These are phyloP conservation scores for Cryptosporidium xiaoi DNA, from an alignment of 169 alveolate genomes.

Conservation along the genomic window DNA sequence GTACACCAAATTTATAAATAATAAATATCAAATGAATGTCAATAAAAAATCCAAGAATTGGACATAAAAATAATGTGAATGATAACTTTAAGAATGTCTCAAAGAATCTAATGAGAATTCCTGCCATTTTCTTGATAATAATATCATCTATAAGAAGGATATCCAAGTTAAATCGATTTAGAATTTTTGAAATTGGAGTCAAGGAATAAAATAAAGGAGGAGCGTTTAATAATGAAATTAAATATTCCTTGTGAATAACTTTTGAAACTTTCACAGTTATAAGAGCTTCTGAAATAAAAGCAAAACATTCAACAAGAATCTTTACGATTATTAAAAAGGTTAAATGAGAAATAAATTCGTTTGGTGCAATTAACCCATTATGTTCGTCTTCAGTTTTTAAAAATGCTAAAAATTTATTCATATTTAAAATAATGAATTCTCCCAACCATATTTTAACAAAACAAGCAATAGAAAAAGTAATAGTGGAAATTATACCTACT, in stretches of 20 bases:
- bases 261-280: slow-evolving; percentile 12
- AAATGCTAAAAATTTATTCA: background rate
- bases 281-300: slow-evolving; percentile 39
- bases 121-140: slow-evolving; percentile 24
- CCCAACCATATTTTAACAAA: slow-evolving; percentile 4
- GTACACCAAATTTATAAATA: slow-evolving; percentile 6
- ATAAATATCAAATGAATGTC: background rate
- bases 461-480: slow-evolving; percentile 15
- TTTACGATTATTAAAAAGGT: slow-evolving; percentile 17
- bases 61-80: background rate
- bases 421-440: slow-evolving; percentile 6
- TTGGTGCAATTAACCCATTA: background rate
- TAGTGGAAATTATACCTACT: slow-evolving; percentile 4
- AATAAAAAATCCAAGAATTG: background rate
- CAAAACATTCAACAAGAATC: background rate
- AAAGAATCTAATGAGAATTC: slow-evolving; percentile 27
- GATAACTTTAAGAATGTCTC: slow-evolving; percentile 21
- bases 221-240: slow-evolving; percentile 26
- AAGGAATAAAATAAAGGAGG: slow-evolving; percentile 19
- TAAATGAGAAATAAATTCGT: background rate
- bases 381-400: background rate
- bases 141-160: slow-evolving; percentile 18
- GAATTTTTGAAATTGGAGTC: slow-evolving; percentile 19
- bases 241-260: slow-evolving; percentile 4
- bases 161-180: slow-evolving; percentile 48